Evolutionary conservation across 129 eudicot species (phyloP).

Genomic region (Artemisia annua): DNA sequence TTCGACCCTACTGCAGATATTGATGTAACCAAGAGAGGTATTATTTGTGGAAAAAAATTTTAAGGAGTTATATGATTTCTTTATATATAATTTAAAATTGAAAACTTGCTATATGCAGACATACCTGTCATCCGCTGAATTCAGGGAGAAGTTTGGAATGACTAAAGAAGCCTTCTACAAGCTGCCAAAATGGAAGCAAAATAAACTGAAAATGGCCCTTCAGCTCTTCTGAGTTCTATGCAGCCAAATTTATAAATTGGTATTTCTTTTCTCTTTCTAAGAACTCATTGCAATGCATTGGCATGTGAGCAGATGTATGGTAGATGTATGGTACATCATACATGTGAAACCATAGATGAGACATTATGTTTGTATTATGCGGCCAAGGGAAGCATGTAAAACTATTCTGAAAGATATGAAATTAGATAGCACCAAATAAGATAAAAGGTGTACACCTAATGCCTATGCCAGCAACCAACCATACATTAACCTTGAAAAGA

Average conservation of each 20-base stretch:
- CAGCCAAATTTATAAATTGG: constrained; percentile 38
- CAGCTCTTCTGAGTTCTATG: constrained; percentile 56
- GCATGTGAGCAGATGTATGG: too few relatives aligned
- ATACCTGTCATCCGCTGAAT: constrained; percentile 76
- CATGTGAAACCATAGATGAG: too few relatives aligned
- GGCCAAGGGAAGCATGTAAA: too few relatives aligned
- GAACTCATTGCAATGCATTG: background rate
- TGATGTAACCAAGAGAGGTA: constrained; percentile 93
- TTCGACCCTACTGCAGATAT: constrained; percentile 67
- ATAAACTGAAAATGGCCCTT: constrained; percentile 86
- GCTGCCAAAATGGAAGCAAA: constrained; percentile 98
- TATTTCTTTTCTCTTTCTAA: constrained; percentile 14
- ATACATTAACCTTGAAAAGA: too few relatives aligned
- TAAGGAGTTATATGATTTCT: background rate
- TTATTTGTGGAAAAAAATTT: background rate
- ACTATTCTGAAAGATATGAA: too few relatives aligned
- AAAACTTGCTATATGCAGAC: constrained; percentile 49
- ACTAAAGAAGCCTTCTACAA: constrained; percentile 73
- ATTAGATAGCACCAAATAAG: too few relatives aligned
- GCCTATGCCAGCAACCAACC: too few relatives aligned
- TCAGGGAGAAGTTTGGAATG: constrained; percentile 92
- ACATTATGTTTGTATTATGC: too few relatives aligned
- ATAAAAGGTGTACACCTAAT: too few relatives aligned
- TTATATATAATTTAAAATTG: background rate
- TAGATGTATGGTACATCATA: too few relatives aligned